A percentile compares a stretch with the other conserved stretches of the same genome.
Evolutionary conservation across 2,329 filamentous ascomycete genomes (phyloP).

Genomic region (Apiospora arundinis): DNA sequence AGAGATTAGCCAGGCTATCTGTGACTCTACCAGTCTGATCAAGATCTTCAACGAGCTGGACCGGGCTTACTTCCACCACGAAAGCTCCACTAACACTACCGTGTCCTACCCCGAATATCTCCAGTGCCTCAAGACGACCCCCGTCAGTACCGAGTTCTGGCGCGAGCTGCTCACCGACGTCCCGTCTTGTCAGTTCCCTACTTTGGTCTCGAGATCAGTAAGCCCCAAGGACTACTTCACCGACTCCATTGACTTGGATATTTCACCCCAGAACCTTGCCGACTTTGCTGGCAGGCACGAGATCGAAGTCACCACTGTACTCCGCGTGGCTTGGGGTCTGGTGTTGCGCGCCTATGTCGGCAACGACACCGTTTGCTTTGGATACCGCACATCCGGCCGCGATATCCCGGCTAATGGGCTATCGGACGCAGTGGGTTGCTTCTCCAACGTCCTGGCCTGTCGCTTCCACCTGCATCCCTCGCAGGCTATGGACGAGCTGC

Average conservation of each 20-base stretch:
- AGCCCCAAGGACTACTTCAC: slow-evolving; percentile 41
- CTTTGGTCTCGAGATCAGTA: slow-evolving; percentile 37
- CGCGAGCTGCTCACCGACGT: slow-evolving; percentile 45
- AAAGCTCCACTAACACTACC: slow-evolving; percentile 40
- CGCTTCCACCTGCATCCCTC: slow-evolving; percentile 30
- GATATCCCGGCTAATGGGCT: slow-evolving; percentile 50
- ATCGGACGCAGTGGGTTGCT: slow-evolving; percentile 52
- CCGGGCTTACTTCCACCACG: slow-evolving; percentile 49
- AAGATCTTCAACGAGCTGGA: slow-evolving; percentile 55
- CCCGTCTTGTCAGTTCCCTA: slow-evolving; percentile 54
- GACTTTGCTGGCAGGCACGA: slow-evolving; percentile 50
- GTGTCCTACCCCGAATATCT: slow-evolving; percentile 48
- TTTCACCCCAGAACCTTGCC: slow-evolving; percentile 48
- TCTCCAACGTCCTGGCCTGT: slow-evolving; percentile 41
- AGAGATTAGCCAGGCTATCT: slow-evolving; percentile 58
- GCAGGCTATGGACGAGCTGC: slow-evolving; percentile 34
- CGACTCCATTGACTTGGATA: slow-evolving; percentile 47
- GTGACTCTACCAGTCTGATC: slow-evolving; percentile 54
- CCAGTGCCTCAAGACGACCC: slow-evolving; percentile 33
- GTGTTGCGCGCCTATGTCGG: slow-evolving; percentile 62
- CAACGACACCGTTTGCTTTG: slow-evolving; percentile 60
- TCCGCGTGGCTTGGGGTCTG: slow-evolving; percentile 66
- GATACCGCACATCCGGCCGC: slow-evolving; percentile 54
- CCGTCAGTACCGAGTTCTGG: slow-evolving; percentile 52
- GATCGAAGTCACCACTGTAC: slow-evolving; percentile 55